These are phyloP conservation scores for Wickerhamomyces sp. DNA, from an alignment of 1,139 yeast species.

Conservation along the genomic window DNA sequence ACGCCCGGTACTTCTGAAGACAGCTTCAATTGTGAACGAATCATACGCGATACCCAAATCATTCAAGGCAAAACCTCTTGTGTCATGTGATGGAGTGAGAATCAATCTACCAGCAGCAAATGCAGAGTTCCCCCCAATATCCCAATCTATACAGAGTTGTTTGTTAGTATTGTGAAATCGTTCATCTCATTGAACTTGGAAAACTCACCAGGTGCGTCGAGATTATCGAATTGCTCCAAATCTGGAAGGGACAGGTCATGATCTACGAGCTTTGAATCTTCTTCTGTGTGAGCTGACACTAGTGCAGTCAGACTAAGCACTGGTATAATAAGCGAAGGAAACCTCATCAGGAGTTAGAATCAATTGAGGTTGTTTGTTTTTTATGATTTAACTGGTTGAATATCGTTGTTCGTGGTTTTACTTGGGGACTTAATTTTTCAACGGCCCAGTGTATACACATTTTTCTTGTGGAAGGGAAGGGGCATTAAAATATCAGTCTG, in stretches of 20 bases:
- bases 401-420: no score
- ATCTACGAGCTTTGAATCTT: slow-evolving; percentile 20
- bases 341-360: no score
- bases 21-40: slow-evolving; percentile 57
- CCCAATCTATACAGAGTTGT: slow-evolving; percentile 27
- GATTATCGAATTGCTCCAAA: slow-evolving; percentile 24
- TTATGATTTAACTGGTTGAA: no score
- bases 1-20: slow-evolving; percentile 54
- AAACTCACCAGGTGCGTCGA: slow-evolving; percentile 18
- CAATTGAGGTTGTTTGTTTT: no score
- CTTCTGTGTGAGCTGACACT: slow-evolving; percentile 16
- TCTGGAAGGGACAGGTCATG: slow-evolving; percentile 33
- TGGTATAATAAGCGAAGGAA: no score
- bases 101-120: slow-evolving; percentile 38
- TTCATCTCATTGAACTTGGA: not conserved
- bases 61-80: slow-evolving; percentile 47
- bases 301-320: no score
- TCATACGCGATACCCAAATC: slow-evolving; percentile 20
- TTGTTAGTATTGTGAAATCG: not conserved
- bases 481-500: no score
- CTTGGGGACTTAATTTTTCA: no score
- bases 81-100: slow-evolving; percentile 37
- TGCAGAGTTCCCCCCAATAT: slow-evolving; percentile 26
- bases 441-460: no score
- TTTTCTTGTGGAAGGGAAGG: no score